Percentiles rank a stretch among this genome's conserved stretches.
Evolutionary conservation across 495 filamentous ascomycete species (phyloP).

Genomic region (Aspergillus sparsus): DNA sequence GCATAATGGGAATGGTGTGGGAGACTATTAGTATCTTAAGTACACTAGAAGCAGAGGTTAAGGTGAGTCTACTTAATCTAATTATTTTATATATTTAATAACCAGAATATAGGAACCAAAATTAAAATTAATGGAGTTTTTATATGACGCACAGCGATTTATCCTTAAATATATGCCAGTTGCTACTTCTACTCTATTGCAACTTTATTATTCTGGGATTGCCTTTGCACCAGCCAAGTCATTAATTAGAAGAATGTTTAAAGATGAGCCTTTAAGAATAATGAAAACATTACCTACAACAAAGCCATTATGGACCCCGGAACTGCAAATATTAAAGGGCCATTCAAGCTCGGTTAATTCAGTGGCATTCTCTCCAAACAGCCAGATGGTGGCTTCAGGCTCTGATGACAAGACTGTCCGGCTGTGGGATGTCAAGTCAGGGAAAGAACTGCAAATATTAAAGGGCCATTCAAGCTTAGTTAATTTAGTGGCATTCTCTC

Average conservation of each 20-base stretch:
- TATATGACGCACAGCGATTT: slow-evolving; percentile 39
- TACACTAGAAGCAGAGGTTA: background rate
- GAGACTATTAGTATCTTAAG: background rate
- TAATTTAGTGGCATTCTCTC: slow-evolving; percentile 6
- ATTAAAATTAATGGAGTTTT: slow-evolving; percentile 27
- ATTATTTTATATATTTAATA: background rate
- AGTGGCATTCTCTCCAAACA: slow-evolving; percentile 12
- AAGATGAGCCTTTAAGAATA: background rate
- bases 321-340: slow-evolving; percentile 7
- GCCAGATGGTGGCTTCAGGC: slow-evolving; percentile 23
- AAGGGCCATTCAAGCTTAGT: too few relatives aligned
- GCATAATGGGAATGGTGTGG: background rate
- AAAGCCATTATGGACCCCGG: slow-evolving; percentile 11
- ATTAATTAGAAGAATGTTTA: slow-evolving; percentile 24
- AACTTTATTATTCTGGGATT: slow-evolving; percentile 29
- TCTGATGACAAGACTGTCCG: slow-evolving; percentile 2
- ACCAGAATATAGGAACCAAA: slow-evolving; percentile 3
- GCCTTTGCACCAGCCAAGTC: slow-evolving; percentile 36
- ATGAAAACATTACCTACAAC: slow-evolving; percentile 7
- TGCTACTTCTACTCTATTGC: slow-evolving; percentile 27
- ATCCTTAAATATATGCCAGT: slow-evolving; percentile 32
- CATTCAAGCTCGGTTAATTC: background rate
- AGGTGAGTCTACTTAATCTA: background rate
- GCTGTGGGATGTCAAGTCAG: slow-evolving; percentile 4
- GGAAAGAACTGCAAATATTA: too few relatives aligned